These are phyloP conservation scores for Aurifilum marmelostoma DNA, from an alignment of 2,329 filamentous ascomycete genomes.

Conservation along the genomic window DNA sequence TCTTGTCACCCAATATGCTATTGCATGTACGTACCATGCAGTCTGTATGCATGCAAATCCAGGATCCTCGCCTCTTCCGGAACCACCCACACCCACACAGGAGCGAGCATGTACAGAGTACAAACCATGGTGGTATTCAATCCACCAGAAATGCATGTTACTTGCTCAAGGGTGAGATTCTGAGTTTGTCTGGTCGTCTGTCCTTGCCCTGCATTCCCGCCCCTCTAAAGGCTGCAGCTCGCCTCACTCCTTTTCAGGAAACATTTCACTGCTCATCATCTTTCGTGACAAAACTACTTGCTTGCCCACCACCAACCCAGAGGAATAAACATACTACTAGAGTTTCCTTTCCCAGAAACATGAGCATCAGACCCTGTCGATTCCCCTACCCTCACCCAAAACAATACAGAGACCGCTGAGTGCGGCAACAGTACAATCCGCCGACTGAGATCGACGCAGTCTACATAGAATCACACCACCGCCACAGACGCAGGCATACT, in stretches of 20 bases:
- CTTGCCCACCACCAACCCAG: background rate
- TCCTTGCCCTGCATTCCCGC: slow-evolving; percentile 3
- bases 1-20: background rate
- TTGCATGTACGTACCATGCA: background rate
- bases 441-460: background rate
- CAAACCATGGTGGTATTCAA: background rate
- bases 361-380: slow-evolving; percentile 24
- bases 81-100: background rate
- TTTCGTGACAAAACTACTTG: slow-evolving; percentile 4
- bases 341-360: slow-evolving; percentile 14
- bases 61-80: slow-evolving; percentile 20
- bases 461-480: background rate
- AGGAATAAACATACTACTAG: background rate
- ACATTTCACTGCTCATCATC: background rate
- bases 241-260: slow-evolving; percentile 15
- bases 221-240: slow-evolving; percentile 25
- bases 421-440: background rate
- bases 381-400: slow-evolving; percentile 25
- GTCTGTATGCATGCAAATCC: background rate
- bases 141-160: slow-evolving; percentile 16
- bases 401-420: slow-evolving; percentile 28
- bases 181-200: slow-evolving; percentile 1
- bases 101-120: slow-evolving; percentile 3
- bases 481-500: background rate
- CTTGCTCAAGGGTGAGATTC: background rate